Conservation (phyloP, 108 stramenopile genomes). For the Epithemia pelagica region DNA sequence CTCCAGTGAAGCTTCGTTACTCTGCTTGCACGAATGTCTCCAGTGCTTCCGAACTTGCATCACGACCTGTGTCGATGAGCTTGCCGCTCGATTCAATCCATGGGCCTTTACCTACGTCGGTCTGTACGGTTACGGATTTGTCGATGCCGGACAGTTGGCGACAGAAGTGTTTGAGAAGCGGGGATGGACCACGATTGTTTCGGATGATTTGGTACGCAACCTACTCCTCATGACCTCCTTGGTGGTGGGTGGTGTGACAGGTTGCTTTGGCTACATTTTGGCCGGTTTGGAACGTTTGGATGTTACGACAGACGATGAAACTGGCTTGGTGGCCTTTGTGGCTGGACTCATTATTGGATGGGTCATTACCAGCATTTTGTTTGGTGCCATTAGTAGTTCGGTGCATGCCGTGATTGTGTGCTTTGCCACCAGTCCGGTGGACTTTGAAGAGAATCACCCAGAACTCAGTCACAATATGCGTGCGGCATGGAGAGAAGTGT, state of each 20-base stretch:
- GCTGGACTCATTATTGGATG: conserved; percentile 70
- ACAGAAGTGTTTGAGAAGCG: conserved; percentile 73
- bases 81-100: conserved; percentile 60
- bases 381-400: conserved; percentile 69
- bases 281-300: conserved; percentile 42
- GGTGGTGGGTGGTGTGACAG: conserved; percentile 69
- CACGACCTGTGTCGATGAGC: conserved; percentile 52
- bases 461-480: conserved; percentile 73
- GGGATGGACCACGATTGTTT: conserved; percentile 83
- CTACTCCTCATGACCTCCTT: conserved; percentile 66
- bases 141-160: conserved; percentile 61
- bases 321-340: conserved; percentile 48
- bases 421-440: conserved; percentile 81
- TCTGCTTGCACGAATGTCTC: conserved; percentile 71
- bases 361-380: conserved; percentile 60
- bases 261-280: conserved; percentile 55
- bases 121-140: conserved; percentile 77
- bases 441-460: conserved; percentile 81
- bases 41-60: conserved; percentile 53
- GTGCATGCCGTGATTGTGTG: conserved; percentile 86
- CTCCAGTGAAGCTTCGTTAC: conserved; percentile 43
- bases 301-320: conserved; percentile 39
- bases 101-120: conserved; percentile 87
- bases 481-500: conserved; percentile 76
- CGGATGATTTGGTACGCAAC: conserved; percentile 77